Evolutionary conservation across 2,329 filamentous ascomycete genomes (phyloP).

Genomic region (Microthyrium microscopicum): DNA sequence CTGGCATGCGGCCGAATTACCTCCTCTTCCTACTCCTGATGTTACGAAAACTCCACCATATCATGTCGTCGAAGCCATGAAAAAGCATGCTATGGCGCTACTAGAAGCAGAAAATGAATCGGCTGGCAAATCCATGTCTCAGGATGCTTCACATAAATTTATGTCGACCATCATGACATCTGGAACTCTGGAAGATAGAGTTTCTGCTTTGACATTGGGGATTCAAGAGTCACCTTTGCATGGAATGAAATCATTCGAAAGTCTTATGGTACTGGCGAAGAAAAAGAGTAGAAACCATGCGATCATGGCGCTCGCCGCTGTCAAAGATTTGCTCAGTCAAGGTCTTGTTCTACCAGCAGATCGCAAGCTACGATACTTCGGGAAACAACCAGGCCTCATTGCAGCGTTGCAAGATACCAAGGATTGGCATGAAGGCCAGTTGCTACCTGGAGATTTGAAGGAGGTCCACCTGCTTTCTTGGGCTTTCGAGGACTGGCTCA

Average conservation of each 20-base stretch:
- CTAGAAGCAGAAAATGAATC: conserved; percentile 61
- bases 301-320: conserved; percentile 74
- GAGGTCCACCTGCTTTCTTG: conserved; percentile 68
- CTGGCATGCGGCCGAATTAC: conserved; percentile 46
- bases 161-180: conserved; percentile 93
- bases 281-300: conserved; percentile 91
- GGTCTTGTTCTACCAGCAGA: conserved; percentile 71
- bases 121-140: conserved; percentile 48
- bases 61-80: conserved; percentile 39
- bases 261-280: conserved; percentile 62
- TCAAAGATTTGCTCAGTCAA: conserved; percentile 87
- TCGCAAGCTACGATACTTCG: conserved; percentile 65
- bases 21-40: conserved; percentile 31
- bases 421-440: conserved; percentile 52
- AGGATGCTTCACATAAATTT: conserved; percentile 85
- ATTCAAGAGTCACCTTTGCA: conserved; percentile 94
- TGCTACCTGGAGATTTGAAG: conserved; percentile 56
- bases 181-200: conserved; percentile 90
- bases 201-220: conserved; percentile 84
- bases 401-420: conserved; percentile 34
- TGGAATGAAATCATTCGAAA: conserved; percentile 78
- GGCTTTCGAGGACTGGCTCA: conserved; percentile 92
- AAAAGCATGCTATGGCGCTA: conserved; percentile 56
- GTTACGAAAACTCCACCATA: conserved; percentile 30
- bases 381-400: conserved; percentile 60